Evolutionary conservation across 1,284 basidiomycete genomes (phyloP), one percentile per base, ranked within the genome.

Genomic region (Rhodotorula sp.): DNA sequence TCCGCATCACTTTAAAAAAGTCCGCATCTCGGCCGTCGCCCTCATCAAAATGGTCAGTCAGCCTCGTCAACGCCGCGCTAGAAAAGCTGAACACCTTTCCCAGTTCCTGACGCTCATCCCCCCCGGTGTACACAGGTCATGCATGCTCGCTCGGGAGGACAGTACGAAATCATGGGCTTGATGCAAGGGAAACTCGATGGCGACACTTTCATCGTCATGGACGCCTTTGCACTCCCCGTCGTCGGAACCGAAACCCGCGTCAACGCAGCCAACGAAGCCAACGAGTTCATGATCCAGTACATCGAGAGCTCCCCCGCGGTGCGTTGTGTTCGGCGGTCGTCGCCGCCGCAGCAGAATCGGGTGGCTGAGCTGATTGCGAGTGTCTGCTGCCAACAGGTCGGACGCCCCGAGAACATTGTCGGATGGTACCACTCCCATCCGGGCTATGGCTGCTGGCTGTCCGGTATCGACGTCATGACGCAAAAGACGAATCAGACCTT

Each of bases 401-500:
- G 88, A 20, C 86, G 93, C 71, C 81, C 88, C 26, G 95, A 98
- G 80, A 88, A 96, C 77, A 88, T 90, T 7, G 89, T 97, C 69
- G 95, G 95, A n/a, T 99, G 95, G 95, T 99, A 99, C 80, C 95
- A 99, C 80, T 96, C 93, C 58, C 94, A 97, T 82, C 94, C 95
- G 4, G 94, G 94, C 20, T 97, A 97, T 79, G 94, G 94, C 42
- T 98, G 94, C 81, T 98, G 94, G 94, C 83, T 97, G 18, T 95
- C 93, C 15, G 94, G 94, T 44, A 96, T 97, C 82, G 94, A 97
- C 77, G 94, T 97, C 66, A 90, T 90, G 80, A 99, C 95, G 0
- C 95, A 99, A 80, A 86, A 91, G 82, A 94, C 89, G 77, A 95
- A 98, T 80, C 95, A 99, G 80, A 89, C 88, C 78, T 95, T 88